Base-by-base conservation (phyloP, 331 rosid genomes). In the Quercus phellos region DNA sequence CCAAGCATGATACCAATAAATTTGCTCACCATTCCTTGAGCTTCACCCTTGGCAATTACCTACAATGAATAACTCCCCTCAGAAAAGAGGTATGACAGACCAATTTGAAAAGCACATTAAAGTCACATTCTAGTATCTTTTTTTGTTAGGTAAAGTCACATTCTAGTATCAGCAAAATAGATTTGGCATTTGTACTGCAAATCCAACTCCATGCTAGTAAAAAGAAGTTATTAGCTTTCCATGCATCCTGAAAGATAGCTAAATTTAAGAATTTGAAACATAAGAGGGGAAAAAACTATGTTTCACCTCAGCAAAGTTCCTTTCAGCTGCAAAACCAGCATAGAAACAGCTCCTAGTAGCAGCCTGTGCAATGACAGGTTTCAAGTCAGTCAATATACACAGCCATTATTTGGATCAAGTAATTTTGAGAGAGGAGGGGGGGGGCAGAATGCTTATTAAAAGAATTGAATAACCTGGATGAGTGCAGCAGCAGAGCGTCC, bases 1-100 rank as follows among this genome's bases (percentile, higher is more conserved):
- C 99, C 99, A 71, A 94, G 84, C 79, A 60, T 51, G 19, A 94
- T 90, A 73, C 99, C 99, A 14, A 94, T 56, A 80, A 87, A 94
- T 88, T 93, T 89, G 92, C 99, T 94, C 60, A 88, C 97, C 99
- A 94, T 94, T 88, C 99, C 97, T 81, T 92, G 97, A 74, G 96
- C 99, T 87, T 94, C 99, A 75, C 99, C 99, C 81, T 94, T 94
- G 46, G 99, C 99, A 88, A 94, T 94, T 75, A 94, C 97, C 98
- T 94, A 80, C 74, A 84, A 5, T 76, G 71, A 29, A 78, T 18
- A 67, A 34, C 59, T 61, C 77, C 21, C 68, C 78, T 81, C 66
- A 81, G 50, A 67, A 34, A 55, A 22, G 24, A 68, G 4, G 50
- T 13, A 19, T 22, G 70, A 16, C 38, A 46, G 30, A 42, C 22